A percentile compares a stretch with the other conserved stretches of the same genome.
phyloP scores from a whole-genome alignment of 2,329 filamentous ascomycete species.

The Cladosporium sp. region DNA sequence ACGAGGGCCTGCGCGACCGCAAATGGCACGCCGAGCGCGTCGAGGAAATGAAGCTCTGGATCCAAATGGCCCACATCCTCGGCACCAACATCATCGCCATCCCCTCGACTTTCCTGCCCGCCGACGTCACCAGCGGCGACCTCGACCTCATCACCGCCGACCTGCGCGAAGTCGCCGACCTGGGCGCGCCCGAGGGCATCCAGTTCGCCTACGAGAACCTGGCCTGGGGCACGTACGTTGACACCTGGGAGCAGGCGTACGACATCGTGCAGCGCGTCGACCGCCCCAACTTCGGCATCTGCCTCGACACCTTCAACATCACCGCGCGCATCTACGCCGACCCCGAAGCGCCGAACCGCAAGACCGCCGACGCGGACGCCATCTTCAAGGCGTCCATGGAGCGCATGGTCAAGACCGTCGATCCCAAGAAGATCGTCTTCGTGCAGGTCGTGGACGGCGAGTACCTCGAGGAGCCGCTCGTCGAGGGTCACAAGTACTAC shows the following conservation, averaged over 20 bases:
- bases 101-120: conserved; percentile 67
- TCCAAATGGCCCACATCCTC: conserved; percentile 63
- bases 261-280: conserved; percentile 65
- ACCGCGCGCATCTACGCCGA: conserved; percentile 71
- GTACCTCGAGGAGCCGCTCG: conserved; percentile 58
- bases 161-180: conserved; percentile 64
- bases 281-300: conserved; percentile 71
- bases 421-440: conserved; percentile 69
- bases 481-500: conserved; percentile 59
- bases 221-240: conserved; percentile 68
- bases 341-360: conserved; percentile 56
- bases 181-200: conserved; percentile 61
- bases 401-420: conserved; percentile 55
- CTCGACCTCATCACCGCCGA: conserved; percentile 61
- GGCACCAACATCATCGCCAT: conserved; percentile 72
- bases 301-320: conserved; percentile 78
- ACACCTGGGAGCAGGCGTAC: conserved; percentile 73
- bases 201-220: conserved; percentile 74
- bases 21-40: conserved; percentile 58
- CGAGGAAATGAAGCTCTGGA: conserved; percentile 68
- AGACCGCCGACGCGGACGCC: conserved; percentile 55
- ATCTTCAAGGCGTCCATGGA: conserved; percentile 57
- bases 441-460: conserved; percentile 77
- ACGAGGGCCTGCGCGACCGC: conserved; percentile 70
- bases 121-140: conserved; percentile 53